Base-by-base conservation (phyloP, 2,329 filamentous ascomycete species). In the Davidsoniella neocaledoniae region DNA sequence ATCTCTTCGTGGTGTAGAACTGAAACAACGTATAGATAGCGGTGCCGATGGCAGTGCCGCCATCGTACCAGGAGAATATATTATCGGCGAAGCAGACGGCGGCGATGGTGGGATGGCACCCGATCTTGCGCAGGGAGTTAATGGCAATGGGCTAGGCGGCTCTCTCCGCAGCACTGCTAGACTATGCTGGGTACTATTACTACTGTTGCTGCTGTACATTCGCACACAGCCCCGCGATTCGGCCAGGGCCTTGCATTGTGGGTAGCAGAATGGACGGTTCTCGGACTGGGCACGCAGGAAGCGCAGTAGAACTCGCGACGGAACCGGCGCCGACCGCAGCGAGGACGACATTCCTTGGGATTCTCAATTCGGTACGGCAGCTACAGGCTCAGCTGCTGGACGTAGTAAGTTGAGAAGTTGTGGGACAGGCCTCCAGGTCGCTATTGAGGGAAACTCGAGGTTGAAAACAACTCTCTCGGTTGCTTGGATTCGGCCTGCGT, bases 241-340 rank as follows among this genome's bases (percentile, higher is more conserved):
- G 36, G n/a, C 25, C 21, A 41, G 45, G 36, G 43, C 21, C 12
- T 39, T 36, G 42, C 51, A 55, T 37, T 23, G 46, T 41, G 66
- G 60, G 49, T 60, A 66, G 62, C 73, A 71, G 57, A 76, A 73
- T 54, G 65, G 68, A 43, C 74, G 60, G 49, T 69, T 68, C 57
- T 83, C 73, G 55, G 82, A 77, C 62, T 88, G 84, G 49, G 70
- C 75, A 56, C 77, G 79, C 55, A 91, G 71, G 62, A 85, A 90
- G 56, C 78, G 79, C 55, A 91, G 69, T 17, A 90, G 73, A 52
- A 63, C 67, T 56, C 64, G 64, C 47, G 74, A 77, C 23, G 74
- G 74, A 47, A 70, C 72, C 45, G 68, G 66, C 10, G 41, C 36
- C 9, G 61, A 56, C 55, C 62, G 65, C 58, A 69, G 57, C 55